Conservation (phyloP, 2,329 filamentous ascomycete species). For the Didymella pinodella region DNA sequence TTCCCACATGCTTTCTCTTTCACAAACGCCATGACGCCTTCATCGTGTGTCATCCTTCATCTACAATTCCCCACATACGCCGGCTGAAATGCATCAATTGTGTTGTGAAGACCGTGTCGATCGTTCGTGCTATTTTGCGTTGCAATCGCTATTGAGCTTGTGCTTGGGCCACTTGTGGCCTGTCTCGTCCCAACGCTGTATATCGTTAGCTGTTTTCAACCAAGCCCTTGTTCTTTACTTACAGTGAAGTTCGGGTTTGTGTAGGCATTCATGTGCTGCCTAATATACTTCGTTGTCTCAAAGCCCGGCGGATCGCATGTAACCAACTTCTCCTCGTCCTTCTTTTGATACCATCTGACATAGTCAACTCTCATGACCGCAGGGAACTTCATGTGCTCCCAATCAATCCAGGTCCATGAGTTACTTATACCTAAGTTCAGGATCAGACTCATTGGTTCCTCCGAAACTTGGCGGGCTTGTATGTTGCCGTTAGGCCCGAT, state of each 20-base stretch:
- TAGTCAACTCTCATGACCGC: slow-evolving; percentile 64
- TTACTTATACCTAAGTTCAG: slow-evolving; percentile 63
- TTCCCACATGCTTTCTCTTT: background rate
- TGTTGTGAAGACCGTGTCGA: background rate
- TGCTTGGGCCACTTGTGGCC: slow-evolving; percentile 54
- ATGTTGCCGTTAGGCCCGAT: slow-evolving; percentile 64
- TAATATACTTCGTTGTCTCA: slow-evolving; percentile 61
- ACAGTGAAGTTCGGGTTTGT: slow-evolving; percentile 61
- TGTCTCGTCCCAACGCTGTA: slow-evolving; percentile 45
- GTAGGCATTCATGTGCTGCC: slow-evolving; percentile 57
- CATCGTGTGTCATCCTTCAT: slow-evolving; percentile 36
- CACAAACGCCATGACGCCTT: slow-evolving; percentile 25
- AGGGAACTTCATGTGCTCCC: slow-evolving; percentile 56
- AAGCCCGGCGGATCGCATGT: slow-evolving; percentile 65
- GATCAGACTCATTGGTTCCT: slow-evolving; percentile 64
- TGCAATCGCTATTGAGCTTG: slow-evolving; percentile 54
- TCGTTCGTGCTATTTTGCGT: background rate
- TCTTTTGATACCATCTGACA: slow-evolving; percentile 63
- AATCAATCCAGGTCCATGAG: slow-evolving; percentile 60
- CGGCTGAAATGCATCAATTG: slow-evolving; percentile 11
- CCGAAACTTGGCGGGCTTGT: slow-evolving; percentile 56
- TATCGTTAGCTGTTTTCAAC: slow-evolving; percentile 6
- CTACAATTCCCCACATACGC: slow-evolving; percentile 10
- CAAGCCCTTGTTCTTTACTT: slow-evolving; percentile 31
- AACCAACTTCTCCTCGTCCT: slow-evolving; percentile 56